Evolutionary conservation across 225 moss, liverwort and hornwort species (phyloP), one percentile per base, ranked within the genome.

Genomic region (Thuidium tamariscinum): DNA sequence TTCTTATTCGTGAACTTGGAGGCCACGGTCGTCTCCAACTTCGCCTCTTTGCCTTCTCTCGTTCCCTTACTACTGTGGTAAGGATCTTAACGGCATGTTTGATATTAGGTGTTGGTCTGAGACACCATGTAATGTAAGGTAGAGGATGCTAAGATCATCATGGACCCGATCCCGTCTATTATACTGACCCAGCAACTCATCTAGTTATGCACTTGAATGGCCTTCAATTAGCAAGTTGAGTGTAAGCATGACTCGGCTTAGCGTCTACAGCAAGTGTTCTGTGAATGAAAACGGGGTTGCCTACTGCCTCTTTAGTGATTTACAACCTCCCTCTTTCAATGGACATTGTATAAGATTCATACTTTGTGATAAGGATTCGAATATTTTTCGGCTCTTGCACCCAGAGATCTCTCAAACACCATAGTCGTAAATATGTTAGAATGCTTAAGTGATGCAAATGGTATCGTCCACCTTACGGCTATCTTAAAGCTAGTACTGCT

Each of bases 1-100:
- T 86, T 83, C 52, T 90, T 63, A 17, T 84, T 56, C 87, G 91
- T 87, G 85, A 87, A 51, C 85, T 91, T 91, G 83, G 85, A 87
- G 66, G 77, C 56, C 52, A 41, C 79, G 41, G 60, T 69, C 70
- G 63, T 78, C 81, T 88, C 56, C 87, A 46, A 61, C 74, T 71
- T 54, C 76, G 83, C 41, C 66, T 48, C 76, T 71, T 41, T 77
- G 52, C 62, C 59, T 74, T 25, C 52, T 70, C 89, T 46, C 82
- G 89, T 37, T 88, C 82, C 83, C 79, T 89, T 36, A 89, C 91
- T 49, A 89, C 91, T 46, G 86, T 88, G 89, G 93, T 93, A 89
- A 86, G 88, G 69, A 83, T 69, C 68, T 62, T 25, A 36, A 41
- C 30, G 81, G 27, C 75, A n/a, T 59, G 57, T 60, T 88, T 65